Base-by-base conservation (phyloP, 1,139 yeast genomes). In the Yamadazyma blattariae region DNA sequence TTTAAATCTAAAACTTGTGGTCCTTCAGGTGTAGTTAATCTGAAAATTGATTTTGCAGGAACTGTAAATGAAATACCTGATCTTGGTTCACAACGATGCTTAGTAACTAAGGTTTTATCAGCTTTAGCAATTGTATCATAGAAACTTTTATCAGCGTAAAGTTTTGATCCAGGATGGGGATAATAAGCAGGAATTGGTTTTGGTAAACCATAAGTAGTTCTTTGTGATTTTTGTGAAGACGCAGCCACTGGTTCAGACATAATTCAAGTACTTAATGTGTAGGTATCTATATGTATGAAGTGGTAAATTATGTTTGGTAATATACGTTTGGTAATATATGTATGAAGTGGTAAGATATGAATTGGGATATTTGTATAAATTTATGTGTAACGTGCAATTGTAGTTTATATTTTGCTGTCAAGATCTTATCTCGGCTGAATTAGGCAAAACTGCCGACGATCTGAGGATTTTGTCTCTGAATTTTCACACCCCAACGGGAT, bases 1-100 rank as follows among this genome's bases (percentile, higher is more conserved):
- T 80, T 79, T 54, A 79, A 67, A 48, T 80, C 86, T 47, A 84
- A 79, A 4, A 80, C 86, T 52, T 79, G 86, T 1, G 86, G 82
- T 2, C 86, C 86, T 44, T 79, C 79, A 2, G 84, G 82, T 0
- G 84, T 76, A 5, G 77, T 74, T 35, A 80, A 62, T 25, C 86
- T 61, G 43, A 81, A 77, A 19, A 79, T 69, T 21, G 73, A 64
- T 12, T 75, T 77, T 16, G 79, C 78, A 10, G 82, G 80, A 11
- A 79, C 77, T 42, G 71, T 73, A 60, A 82, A 75, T 0, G 84
- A 81, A 36, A 73, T 63, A 3, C 81, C 86, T 1, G 79, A 64
- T 44, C 83, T 59, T 29, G 79, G 77, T 26, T 71, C 70, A 44
- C 79, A 71, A 20, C 57, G 47, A 40, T 68, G 58, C 25, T 58